Conservation (phyloP, 2,329 filamentous ascomycete species). For the Fusarium xylarioides region DNA sequence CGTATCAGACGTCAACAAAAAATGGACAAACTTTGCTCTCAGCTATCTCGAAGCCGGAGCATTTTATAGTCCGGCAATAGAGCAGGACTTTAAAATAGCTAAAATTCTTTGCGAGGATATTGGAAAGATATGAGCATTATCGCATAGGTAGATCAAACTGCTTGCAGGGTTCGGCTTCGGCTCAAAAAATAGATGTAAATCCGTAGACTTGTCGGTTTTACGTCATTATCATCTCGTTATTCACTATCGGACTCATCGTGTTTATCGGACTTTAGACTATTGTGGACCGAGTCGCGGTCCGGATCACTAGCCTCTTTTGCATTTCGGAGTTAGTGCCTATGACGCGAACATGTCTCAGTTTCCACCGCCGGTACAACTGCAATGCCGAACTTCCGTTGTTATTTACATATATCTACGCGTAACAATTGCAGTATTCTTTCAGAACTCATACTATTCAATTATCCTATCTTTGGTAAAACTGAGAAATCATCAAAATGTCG, state of each 20-base stretch:
- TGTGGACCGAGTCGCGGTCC: not conserved
- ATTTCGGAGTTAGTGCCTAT: not conserved
- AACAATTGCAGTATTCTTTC: not conserved
- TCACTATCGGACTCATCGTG: not conserved
- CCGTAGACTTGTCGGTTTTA: not conserved
- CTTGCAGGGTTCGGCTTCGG: not conserved
- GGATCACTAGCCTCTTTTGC: not conserved
- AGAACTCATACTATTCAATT: fast-evolving
- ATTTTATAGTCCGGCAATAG: constrained; percentile 7
- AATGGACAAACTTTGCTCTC: constrained; percentile 14
- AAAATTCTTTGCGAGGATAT: constrained; percentile 23
- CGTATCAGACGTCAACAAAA: constrained; percentile 5
- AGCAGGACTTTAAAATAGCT: constrained; percentile 27
- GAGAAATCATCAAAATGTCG: not conserved
- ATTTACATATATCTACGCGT: not conserved
- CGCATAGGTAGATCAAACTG: fast-evolving
- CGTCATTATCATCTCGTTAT: not conserved
- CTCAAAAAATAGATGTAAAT: not conserved
- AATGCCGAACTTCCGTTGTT: not conserved
- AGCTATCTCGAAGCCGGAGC: constrained; percentile 7
- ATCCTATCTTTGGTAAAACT: not conserved
- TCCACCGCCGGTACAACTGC: not conserved
- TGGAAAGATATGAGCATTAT: not conserved
- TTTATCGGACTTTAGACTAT: not conserved
- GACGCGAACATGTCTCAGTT: constrained; percentile 1